Evolutionary conservation across 2,329 filamentous ascomycete genomes (phyloP).

Genomic region (Teratosphaeria pseudoeucalypti): DNA sequence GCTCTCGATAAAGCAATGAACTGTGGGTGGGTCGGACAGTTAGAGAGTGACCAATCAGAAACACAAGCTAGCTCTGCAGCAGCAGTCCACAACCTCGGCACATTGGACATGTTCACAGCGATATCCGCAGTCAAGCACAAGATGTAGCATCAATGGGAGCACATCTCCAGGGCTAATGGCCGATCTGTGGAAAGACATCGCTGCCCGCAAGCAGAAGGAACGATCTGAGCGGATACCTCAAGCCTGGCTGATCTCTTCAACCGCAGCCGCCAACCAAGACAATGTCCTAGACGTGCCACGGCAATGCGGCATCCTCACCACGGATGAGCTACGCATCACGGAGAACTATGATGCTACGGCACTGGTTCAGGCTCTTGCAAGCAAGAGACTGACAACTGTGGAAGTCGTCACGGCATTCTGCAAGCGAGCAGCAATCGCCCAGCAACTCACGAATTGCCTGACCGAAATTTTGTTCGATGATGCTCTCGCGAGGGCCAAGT

Average conservation of each 20-base stretch:
- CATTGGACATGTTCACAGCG: neutral
- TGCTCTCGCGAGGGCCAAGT: conserved; percentile 28
- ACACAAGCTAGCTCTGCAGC: neutral
- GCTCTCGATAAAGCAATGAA: too few species aligned
- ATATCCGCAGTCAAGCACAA: neutral
- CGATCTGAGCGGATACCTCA: conserved; percentile 32
- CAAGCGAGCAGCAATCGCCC: conserved; percentile 38
- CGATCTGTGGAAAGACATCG: conserved; percentile 30
- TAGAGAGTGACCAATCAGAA: neutral
- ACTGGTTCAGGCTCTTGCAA: conserved; percentile 27
- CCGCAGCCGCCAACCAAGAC: conserved; percentile 9
- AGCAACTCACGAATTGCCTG: conserved; percentile 24
- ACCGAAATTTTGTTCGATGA: conserved; percentile 31
- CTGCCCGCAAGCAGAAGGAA: conserved; percentile 34
- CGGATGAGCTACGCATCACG: conserved; percentile 45
- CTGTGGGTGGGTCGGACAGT: neutral
- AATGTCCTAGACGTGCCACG: conserved; percentile 41
- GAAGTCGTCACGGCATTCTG: conserved; percentile 34
- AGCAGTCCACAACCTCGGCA: neutral
- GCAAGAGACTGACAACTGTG: conserved; percentile 25
- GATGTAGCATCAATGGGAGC: neutral
- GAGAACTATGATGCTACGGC: conserved; percentile 41
- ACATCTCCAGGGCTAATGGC: conserved; percentile 15
- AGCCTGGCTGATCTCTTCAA: conserved; percentile 32
- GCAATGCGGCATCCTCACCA: conserved; percentile 42